phyloP scores from a whole-genome alignment of 2,329 filamentous ascomycete genomes.

The Aspergillus oerlinghausenensis region DNA sequence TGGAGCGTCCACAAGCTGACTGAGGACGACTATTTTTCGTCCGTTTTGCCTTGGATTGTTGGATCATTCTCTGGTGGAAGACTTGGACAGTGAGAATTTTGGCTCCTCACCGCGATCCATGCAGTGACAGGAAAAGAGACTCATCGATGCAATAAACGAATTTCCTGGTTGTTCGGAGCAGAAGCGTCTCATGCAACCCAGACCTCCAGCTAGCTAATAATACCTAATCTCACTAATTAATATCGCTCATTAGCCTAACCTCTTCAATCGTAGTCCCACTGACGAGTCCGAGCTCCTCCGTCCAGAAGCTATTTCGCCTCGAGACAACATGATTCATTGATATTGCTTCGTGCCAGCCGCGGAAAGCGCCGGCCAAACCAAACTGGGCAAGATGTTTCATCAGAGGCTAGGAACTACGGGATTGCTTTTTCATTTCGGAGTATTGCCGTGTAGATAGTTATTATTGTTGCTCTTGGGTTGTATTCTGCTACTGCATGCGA shows the following conservation, averaged over 20 bases:
- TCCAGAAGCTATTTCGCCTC: background rate
- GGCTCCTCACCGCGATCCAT: background rate
- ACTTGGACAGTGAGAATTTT: background rate
- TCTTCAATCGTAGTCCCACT: background rate
- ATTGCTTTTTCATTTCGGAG: background rate
- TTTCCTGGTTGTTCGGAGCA: background rate
- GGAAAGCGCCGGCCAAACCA: background rate
- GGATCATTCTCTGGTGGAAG: too few relatives aligned
- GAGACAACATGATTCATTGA: background rate
- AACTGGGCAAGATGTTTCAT: background rate
- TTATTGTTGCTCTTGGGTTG: background rate
- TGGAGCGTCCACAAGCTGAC: constrained; percentile 14
- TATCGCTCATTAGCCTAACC: background rate
- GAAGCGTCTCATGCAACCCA: background rate
- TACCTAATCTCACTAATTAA: background rate
- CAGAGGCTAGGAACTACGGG: background rate
- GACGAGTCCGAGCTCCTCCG: background rate
- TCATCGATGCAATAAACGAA: too few relatives aligned
- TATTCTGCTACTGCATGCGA: background rate
- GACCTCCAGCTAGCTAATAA: background rate
- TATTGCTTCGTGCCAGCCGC: background rate
- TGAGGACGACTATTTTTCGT: background rate
- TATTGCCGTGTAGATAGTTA: background rate
- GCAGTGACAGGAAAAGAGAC: background rate
- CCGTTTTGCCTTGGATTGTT: background rate